Base-by-base conservation (phyloP, 805 yeast species). In the Candida koratica region DNA sequence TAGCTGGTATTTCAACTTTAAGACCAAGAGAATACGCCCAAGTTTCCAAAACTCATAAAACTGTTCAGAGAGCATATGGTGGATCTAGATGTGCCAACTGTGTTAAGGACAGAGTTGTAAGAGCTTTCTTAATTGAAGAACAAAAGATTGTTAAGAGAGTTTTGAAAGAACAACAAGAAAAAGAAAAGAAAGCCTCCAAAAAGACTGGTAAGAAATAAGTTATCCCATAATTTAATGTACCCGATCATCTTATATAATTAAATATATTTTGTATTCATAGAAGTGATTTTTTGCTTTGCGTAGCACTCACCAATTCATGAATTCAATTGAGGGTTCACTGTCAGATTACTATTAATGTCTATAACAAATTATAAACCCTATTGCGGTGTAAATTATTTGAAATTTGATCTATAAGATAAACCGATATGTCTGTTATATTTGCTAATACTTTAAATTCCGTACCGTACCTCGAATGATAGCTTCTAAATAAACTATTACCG, bases 91-190 rank as follows among this genome's bases (percentile, higher is more conserved):
- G 93, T 79, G 96, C 90, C 71, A 87, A 79, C 86, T 87, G 96
- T 79, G 97, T 90, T 69, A 90, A 90, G 84, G 96, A 90, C 77
- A 87, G 97, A 83, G 82, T 93, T 61, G 90, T 90, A 70, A 90
- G 98, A 79, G 97, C 98, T 66, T 93, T 93, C 88, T 84, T 93
- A 72, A 86, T 93, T 58, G 98, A 94, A 80, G 99, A 93, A 79
- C 97, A 93, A 79, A 94, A 93, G 87, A 89, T 93, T 56, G 99
- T 93, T 69, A 94, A 93, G 89, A 88, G 94, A 77, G 96, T 93
- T 62, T 83, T 93, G 67, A 90, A 90, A 84, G 96, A 88, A 70
- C 86, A 85, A 73, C 83, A 88, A 64, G 88, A 80, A 60, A 84
- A 86, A 76, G 90, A 84, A 64, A 77, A 80, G 74, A 79, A 60